Evolutionary conservation across 2,329 filamentous ascomycete species (phyloP).

Genomic region (Beauveria australis): DNA sequence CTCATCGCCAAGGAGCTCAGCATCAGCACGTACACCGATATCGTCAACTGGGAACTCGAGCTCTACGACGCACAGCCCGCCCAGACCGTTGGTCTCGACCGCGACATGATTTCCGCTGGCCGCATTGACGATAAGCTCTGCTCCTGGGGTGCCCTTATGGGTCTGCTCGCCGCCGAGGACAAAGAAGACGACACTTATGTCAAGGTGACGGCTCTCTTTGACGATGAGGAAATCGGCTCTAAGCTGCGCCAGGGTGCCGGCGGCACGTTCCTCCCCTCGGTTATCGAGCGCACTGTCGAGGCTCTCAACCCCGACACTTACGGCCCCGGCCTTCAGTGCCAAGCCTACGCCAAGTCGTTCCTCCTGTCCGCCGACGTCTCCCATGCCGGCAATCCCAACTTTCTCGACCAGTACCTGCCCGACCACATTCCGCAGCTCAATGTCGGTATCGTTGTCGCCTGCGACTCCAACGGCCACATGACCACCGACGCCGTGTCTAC

Average conservation of each 20-base stretch:
- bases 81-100: conserved; percentile 73
- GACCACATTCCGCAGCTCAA: conserved; percentile 85
- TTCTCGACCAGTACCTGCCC: conserved; percentile 71
- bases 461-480: conserved; percentile 90
- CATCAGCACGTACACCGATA: conserved; percentile 60
- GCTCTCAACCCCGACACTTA: conserved; percentile 45
- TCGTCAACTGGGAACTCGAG: conserved; percentile 95
- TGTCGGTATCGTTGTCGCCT: conserved; percentile 70
- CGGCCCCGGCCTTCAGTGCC: conserved; percentile 58
- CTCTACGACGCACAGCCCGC: conserved; percentile 87
- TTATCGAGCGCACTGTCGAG: conserved; percentile 76
- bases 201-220: conserved; percentile 89
- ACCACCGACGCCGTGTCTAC: conserved; percentile 85
- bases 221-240: conserved; percentile 94
- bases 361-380: conserved; percentile 88
- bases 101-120: conserved; percentile 90
- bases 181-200: conserved; percentile 57
- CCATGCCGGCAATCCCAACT: conserved; percentile 93
- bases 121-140: conserved; percentile 97
- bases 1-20: conserved; percentile 73
- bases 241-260: conserved; percentile 81
- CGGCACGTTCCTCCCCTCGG: conserved; percentile 77
- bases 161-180: conserved; percentile 60
- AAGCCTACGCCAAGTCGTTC: conserved; percentile 88
- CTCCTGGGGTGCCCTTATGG: conserved; percentile 84